phyloP scores from a whole-genome alignment of 2,329 filamentous ascomycete genomes.

The Xylaria sp. region DNA sequence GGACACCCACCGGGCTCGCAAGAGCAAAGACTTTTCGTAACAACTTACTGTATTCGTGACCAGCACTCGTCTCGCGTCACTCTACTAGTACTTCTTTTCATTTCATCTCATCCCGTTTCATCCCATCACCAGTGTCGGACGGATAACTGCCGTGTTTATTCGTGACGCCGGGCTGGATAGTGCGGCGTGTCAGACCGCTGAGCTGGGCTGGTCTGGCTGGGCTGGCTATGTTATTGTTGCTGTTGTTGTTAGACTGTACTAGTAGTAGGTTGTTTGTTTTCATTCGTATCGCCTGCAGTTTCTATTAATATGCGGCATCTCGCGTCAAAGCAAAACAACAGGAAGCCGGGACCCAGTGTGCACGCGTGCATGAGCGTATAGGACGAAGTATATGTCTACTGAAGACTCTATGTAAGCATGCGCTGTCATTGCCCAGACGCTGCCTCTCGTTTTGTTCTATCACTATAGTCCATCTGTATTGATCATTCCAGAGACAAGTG shows the following conservation, averaged over 20 bases:
- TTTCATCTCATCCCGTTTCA: not conserved
- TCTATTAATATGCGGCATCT: conserved; percentile 29
- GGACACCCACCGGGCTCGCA: conserved; percentile 17
- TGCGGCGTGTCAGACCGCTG: conserved; percentile 15
- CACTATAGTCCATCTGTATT: not conserved
- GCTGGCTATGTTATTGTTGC: not conserved
- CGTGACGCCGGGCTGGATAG: conserved; percentile 3
- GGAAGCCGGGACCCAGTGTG: conserved; percentile 18
- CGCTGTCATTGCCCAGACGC: conserved; percentile 34
- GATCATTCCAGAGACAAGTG: not conserved
- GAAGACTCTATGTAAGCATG: conserved; percentile 21
- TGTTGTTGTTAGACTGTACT: not conserved
- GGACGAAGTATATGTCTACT: not conserved
- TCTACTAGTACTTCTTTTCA: too few species aligned
- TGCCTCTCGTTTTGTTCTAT: conserved; percentile 7
- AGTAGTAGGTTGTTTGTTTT: conserved; percentile 17
- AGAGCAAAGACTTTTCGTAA: conserved; percentile 42
- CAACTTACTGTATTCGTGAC: conserved; percentile 26
- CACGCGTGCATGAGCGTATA: conserved; percentile 3
- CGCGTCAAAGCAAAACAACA: conserved; percentile 25
- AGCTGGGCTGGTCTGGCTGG: not conserved
- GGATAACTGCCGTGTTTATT: conserved; percentile 17
- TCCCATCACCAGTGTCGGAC: conserved; percentile 14
- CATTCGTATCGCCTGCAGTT: conserved; percentile 19
- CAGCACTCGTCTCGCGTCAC: not conserved